Conservation (phyloP, 2,329 filamentous ascomycete genomes). For the Ascomycota sp. region DNA sequence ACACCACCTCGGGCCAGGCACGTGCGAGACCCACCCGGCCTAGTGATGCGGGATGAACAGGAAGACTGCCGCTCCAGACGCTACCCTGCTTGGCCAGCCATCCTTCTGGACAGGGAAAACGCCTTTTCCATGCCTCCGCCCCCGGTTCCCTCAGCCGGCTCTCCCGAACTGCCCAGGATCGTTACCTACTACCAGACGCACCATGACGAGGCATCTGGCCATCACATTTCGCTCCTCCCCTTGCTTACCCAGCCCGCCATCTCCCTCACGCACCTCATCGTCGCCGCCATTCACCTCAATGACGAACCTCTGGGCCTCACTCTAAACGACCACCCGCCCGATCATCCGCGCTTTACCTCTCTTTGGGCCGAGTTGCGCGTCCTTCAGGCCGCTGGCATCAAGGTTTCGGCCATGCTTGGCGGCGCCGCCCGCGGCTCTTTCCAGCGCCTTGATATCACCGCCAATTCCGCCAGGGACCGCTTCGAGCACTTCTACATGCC, state of each 20-base stretch:
- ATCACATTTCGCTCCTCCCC: constrained; percentile 29
- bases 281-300: constrained; percentile 74
- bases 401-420: constrained; percentile 68
- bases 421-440: constrained; percentile 63
- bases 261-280: constrained; percentile 53
- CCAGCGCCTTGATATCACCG: constrained; percentile 29
- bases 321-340: constrained; percentile 57
- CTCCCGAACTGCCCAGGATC: constrained; percentile 18
- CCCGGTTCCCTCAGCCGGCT: too few relatives aligned
- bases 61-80: too few relatives aligned
- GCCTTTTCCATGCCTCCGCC: too few relatives aligned
- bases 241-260: constrained; percentile 25
- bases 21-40: too few relatives aligned
- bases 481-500: constrained; percentile 59
- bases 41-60: too few relatives aligned
- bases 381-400: constrained; percentile 51
- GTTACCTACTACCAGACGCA: constrained; percentile 33
- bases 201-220: constrained; percentile 17
- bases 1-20: too few relatives aligned
- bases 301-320: constrained; percentile 40
- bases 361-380: constrained; percentile 59
- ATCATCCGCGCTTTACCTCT: constrained; percentile 41
- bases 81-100: too few relatives aligned
- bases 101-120: too few relatives aligned
- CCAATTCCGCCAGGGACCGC: constrained; percentile 18